A percentile compares a stretch with the other conserved stretches of the same genome.
These are phyloP conservation scores for Xylariaceae sp. DNA, from an alignment of 2,329 filamentous ascomycete species.

Conservation along the genomic window DNA sequence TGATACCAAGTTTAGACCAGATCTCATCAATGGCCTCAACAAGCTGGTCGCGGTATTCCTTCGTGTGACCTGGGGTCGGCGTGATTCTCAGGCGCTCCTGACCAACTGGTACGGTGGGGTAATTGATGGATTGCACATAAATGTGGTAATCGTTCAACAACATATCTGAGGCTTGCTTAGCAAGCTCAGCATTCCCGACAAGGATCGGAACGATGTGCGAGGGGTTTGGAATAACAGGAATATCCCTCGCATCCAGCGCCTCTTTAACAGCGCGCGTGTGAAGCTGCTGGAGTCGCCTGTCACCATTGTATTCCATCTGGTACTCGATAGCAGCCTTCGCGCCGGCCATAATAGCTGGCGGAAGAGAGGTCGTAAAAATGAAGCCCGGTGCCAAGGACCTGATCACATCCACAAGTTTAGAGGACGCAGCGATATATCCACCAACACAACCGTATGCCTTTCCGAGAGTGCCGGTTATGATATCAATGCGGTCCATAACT, in stretches of 20 bases:
- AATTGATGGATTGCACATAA: slow-evolving; percentile 99
- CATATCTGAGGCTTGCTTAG: slow-evolving; percentile 90
- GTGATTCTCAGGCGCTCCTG: slow-evolving; percentile 96
- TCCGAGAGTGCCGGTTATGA: slow-evolving; percentile 95
- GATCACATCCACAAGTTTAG: slow-evolving; percentile 86
- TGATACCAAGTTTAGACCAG: slow-evolving; percentile 86
- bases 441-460: slow-evolving; percentile 98
- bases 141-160: slow-evolving; percentile 88
- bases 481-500: slow-evolving; percentile 94
- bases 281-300: slow-evolving; percentile 89
- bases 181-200: slow-evolving; percentile 90
- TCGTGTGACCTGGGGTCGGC: slow-evolving; percentile 88
- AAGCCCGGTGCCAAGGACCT: slow-evolving; percentile 95
- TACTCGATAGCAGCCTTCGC: slow-evolving; percentile 92
- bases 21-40: slow-evolving; percentile 83
- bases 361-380: slow-evolving; percentile 97
- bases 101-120: slow-evolving; percentile 96
- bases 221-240: slow-evolving; percentile 96
- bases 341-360: slow-evolving; percentile 95
- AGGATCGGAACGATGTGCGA: slow-evolving; percentile 94
- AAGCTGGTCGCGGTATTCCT: slow-evolving; percentile 83
- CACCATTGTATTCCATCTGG: slow-evolving; percentile 81
- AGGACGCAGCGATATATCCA: slow-evolving; percentile 92
- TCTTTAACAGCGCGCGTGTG: slow-evolving; percentile 96
- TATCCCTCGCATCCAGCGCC: slow-evolving; percentile 74